Conservation (phyloP, 352 stramenopile species). For the Pythium dissotocum region DNA sequence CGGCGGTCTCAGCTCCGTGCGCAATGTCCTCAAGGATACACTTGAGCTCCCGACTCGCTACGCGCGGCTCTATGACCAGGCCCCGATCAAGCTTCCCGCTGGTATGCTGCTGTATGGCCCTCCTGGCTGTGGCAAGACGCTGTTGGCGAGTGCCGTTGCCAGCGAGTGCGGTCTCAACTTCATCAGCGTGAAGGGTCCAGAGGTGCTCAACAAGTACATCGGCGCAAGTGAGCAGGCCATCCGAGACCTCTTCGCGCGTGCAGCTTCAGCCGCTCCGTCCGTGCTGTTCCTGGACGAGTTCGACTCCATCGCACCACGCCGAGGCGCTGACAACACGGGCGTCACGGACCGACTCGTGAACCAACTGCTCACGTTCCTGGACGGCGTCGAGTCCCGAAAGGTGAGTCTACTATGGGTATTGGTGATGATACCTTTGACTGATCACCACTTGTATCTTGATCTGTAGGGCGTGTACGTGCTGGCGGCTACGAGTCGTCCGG, state of each 20-base stretch:
- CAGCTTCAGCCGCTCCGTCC: constrained; percentile 71
- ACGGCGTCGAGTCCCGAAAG: constrained; percentile 93
- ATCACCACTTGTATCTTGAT: constrained; percentile 10
- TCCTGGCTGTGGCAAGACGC: constrained; percentile 90
- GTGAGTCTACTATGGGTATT: constrained; percentile 29
- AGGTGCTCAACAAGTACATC: constrained; percentile 92
- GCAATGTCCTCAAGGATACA: constrained; percentile 88
- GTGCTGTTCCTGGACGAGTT: constrained; percentile 92
- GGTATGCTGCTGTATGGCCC: constrained; percentile 90
- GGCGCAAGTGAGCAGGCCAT: constrained; percentile 90
- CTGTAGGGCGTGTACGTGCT: constrained; percentile 92
- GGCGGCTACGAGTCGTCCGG: constrained; percentile 94
- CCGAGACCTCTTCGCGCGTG: constrained; percentile 82
- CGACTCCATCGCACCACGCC: constrained; percentile 93
- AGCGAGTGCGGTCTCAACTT: constrained; percentile 90
- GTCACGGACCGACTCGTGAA: constrained; percentile 98
- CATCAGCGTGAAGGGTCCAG: constrained; percentile 89
- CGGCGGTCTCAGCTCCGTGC: constrained; percentile 75
- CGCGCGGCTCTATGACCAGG: constrained; percentile 77
- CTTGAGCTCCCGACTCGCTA: constrained; percentile 85
- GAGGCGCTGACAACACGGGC: constrained; percentile 92
- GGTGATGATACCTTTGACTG: not conserved
- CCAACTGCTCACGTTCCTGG: constrained; percentile 97
- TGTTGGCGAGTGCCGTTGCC: constrained; percentile 85
- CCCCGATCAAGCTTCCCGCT: constrained; percentile 80